Percentiles rank a stretch among this genome's conserved stretches.
These are phyloP conservation scores for Boletus eberwhitei DNA, from an alignment of 768 basidiomycete species.

Conservation along the genomic window DNA sequence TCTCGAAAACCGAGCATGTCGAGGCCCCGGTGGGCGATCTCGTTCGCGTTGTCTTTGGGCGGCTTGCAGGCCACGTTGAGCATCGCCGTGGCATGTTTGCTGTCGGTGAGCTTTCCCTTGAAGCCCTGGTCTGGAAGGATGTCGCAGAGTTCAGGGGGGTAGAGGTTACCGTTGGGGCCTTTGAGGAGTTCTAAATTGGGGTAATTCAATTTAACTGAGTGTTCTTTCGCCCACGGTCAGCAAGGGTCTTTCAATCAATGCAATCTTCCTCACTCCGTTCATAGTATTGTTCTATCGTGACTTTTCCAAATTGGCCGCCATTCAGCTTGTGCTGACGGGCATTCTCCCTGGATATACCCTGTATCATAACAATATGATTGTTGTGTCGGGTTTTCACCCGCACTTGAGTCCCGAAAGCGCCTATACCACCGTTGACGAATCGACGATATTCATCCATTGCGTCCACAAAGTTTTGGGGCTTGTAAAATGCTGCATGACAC, in stretches of 20 bases:
- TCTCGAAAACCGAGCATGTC: conserved; percentile 39
- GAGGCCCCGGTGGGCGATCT: conserved; percentile 43
- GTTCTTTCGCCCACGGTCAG: conserved; percentile 31
- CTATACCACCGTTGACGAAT: conserved; percentile 48
- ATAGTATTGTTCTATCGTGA: conserved; percentile 48
- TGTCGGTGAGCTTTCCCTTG: conserved; percentile 46
- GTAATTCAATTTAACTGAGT: conserved; percentile 32
- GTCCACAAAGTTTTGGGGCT: conserved; percentile 39
- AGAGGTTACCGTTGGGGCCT: conserved; percentile 31
- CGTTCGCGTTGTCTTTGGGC: conserved; percentile 44
- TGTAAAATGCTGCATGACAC: conserved; percentile 49
- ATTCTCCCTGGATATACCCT: conserved; percentile 39
- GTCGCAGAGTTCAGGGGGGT: conserved; percentile 48
- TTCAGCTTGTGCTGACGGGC: conserved; percentile 42
- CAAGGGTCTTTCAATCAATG: not conserved
- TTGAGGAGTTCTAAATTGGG: conserved; percentile 42
- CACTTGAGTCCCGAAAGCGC: conserved; percentile 59
- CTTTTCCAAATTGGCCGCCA: conserved; percentile 29
- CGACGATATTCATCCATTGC: conserved; percentile 39
- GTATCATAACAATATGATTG: conserved; percentile 68
- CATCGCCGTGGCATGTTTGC: conserved; percentile 45
- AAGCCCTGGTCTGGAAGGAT: conserved; percentile 41
- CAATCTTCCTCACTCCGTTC: conserved; percentile 31
- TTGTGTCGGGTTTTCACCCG: conserved; percentile 61
- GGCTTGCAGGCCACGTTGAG: conserved; percentile 44